These are phyloP conservation scores for Phytophthora chlamydospora DNA, from an alignment of 352 stramenopile genomes.

Conservation along the genomic window DNA sequence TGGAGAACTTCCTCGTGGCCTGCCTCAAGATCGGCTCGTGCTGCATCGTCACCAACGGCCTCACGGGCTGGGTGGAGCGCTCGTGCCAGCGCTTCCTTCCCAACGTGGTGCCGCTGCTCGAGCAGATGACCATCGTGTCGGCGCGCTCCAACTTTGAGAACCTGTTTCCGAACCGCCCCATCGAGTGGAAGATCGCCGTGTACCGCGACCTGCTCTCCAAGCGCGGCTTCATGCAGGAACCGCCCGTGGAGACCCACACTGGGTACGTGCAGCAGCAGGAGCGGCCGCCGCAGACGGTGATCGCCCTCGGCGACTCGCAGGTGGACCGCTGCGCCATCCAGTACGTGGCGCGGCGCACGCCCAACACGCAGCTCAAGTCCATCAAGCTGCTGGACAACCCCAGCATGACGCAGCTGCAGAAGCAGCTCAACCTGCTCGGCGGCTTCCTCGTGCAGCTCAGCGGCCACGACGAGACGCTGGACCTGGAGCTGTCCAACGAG, in stretches of 20 bases:
- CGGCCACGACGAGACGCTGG: constrained; percentile 63
- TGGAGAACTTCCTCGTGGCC: constrained; percentile 52
- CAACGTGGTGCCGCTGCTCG: constrained; percentile 56
- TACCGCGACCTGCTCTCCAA: constrained; percentile 66
- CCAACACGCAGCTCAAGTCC: constrained; percentile 68
- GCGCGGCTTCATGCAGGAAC: constrained; percentile 27
- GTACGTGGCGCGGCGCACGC: constrained; percentile 57
- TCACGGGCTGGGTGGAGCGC: constrained; percentile 73
- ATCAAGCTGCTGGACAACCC: constrained; percentile 83
- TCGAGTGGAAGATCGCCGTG: constrained; percentile 83
- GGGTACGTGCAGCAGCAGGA: constrained; percentile 36
- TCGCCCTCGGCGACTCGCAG: constrained; percentile 75
- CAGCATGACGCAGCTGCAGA: constrained; percentile 74
- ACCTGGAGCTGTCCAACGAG: constrained; percentile 73
- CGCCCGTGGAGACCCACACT: constrained; percentile 23
- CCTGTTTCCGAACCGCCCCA: constrained; percentile 57
- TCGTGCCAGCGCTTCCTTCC: constrained; percentile 80
- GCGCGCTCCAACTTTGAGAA: constrained; percentile 69
- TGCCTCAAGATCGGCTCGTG: constrained; percentile 57
- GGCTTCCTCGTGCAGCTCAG: constrained; percentile 72
- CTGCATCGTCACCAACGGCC: constrained; percentile 77
- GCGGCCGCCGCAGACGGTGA: constrained; percentile 56
- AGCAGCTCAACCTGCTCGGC: constrained; percentile 65
- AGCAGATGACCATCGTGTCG: constrained; percentile 67
- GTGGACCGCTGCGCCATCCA: constrained; percentile 77